Evolutionary conservation across 768 basidiomycete genomes (phyloP).

Genomic region (Kwoniella dendrophila): DNA sequence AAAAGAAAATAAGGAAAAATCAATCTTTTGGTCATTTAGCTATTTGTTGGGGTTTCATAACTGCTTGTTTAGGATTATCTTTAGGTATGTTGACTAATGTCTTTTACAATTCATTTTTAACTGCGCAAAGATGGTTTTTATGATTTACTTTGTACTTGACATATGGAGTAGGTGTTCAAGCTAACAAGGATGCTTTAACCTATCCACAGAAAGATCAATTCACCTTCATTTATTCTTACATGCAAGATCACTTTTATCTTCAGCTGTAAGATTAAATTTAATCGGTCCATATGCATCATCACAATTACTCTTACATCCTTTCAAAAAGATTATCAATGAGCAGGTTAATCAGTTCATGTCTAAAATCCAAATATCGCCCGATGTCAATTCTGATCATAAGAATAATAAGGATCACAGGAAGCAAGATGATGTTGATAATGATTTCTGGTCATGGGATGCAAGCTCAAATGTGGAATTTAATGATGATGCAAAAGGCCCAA

Average conservation of each 20-base stretch:
- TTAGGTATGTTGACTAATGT: slow-evolving; percentile 61
- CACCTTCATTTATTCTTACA: slow-evolving; percentile 93
- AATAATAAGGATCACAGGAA: not conserved
- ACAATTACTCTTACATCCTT: slow-evolving; percentile 74
- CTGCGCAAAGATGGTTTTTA: too few relatives aligned
- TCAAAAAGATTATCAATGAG: slow-evolving; percentile 67
- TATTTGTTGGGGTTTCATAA: slow-evolving; percentile 85
- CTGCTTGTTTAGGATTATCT: slow-evolving; percentile 71
- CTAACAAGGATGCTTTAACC: too few relatives aligned
- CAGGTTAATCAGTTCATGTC: slow-evolving; percentile 57
- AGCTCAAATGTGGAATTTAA: too few relatives aligned
- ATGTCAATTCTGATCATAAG: slow-evolving; percentile 55
- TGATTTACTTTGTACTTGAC: too few relatives aligned
- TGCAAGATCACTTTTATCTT: slow-evolving; percentile 83
- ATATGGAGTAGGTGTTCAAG: too few relatives aligned
- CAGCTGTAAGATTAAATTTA: slow-evolving; percentile 85
- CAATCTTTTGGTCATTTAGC: slow-evolving; percentile 79
- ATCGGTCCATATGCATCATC: slow-evolving; percentile 92
- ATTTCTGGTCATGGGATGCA: slow-evolving; percentile 43
- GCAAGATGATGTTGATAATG: slow-evolving; percentile 3
- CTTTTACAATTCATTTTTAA: not conserved
- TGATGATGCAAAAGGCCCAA: slow-evolving; percentile 61
- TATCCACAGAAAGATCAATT: slow-evolving; percentile 74
- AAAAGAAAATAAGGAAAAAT: slow-evolving; percentile 67
- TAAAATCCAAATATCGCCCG: not conserved